phyloP scores from a whole-genome alignment of 345 rosid species.

The Erucastrum elatum region DNA sequence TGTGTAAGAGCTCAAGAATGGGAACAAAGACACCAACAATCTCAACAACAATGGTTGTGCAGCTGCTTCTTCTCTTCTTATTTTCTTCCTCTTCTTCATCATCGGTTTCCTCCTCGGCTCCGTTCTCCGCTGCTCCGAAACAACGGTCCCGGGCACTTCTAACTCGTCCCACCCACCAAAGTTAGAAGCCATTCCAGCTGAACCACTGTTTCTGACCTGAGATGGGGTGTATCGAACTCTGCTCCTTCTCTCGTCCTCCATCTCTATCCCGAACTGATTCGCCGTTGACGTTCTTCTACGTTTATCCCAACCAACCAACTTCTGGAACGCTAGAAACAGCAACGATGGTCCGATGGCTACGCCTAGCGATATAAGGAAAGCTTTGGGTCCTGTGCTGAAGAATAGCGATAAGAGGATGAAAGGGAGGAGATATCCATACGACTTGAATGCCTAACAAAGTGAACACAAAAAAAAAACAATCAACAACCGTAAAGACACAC shows the following conservation, averaged over 20 bases:
- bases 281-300: slow-evolving; percentile 18
- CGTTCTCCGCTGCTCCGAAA: not conserved
- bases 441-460: slow-evolving; percentile 33
- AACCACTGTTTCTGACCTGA: slow-evolving; percentile 10
- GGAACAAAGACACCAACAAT: slow-evolving; percentile 40
- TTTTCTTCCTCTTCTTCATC: slow-evolving; percentile 20
- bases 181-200: slow-evolving; percentile 30
- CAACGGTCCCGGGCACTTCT: slow-evolving; percentile 15
- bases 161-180: slow-evolving; percentile 43
- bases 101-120: slow-evolving; percentile 12
- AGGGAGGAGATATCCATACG: slow-evolving; percentile 41
- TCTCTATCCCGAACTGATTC: slow-evolving; percentile 16
- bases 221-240: slow-evolving; percentile 17
- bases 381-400: slow-evolving; percentile 40
- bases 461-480: not conserved
- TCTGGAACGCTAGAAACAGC: slow-evolving; percentile 34
- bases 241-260: slow-evolving; percentile 15
- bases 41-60: slow-evolving; percentile 38
- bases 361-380: slow-evolving; percentile 33
- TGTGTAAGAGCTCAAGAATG: slow-evolving; percentile 37
- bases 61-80: slow-evolving; percentile 26
- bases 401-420: slow-evolving; percentile 40
- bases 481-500: not conserved
- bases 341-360: slow-evolving; percentile 34
- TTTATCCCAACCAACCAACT: slow-evolving; percentile 37